These are phyloP conservation scores for Podila minutissima DNA, from an alignment of 192 early-diverging fungal species.

Conservation along the genomic window DNA sequence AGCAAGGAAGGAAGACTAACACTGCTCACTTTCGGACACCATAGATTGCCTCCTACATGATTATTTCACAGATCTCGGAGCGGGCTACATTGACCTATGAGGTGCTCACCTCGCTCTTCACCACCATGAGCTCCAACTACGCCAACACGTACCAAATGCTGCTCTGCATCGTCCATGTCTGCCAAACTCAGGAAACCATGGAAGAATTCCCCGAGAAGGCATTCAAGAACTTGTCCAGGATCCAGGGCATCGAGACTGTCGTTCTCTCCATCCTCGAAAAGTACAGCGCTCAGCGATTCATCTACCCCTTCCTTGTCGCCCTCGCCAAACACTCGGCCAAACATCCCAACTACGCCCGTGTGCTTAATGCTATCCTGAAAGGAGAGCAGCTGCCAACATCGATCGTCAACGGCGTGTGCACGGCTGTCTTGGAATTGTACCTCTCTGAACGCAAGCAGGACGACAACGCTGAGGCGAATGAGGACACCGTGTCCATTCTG, in stretches of 20 bases:
- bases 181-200: conserved; percentile 62
- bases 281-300: conserved; percentile 57
- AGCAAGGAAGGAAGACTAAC: background rate
- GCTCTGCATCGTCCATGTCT: conserved; percentile 61
- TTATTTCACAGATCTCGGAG: conserved; percentile 69
- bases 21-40: background rate
- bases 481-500: conserved; percentile 29
- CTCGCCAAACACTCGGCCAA: conserved; percentile 36
- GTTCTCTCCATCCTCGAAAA: conserved; percentile 42
- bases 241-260: conserved; percentile 37
- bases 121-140: conserved; percentile 51
- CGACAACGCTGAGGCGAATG: conserved; percentile 11
- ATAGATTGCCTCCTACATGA: conserved; percentile 70
- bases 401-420: conserved; percentile 45
- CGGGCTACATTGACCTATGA: conserved; percentile 56
- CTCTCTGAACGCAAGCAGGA: conserved; percentile 25
- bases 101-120: conserved; percentile 55
- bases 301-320: conserved; percentile 49
- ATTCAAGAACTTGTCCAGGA: conserved; percentile 29
- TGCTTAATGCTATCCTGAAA: conserved; percentile 51
- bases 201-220: conserved; percentile 34
- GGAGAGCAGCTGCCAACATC: conserved; percentile 43
- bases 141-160: conserved; percentile 47
- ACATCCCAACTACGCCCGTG: conserved; percentile 20
- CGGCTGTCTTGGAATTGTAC: conserved; percentile 50